phyloP scores from a whole-genome alignment of 139 green algal genomes.

The Micractinium sp. region DNA sequence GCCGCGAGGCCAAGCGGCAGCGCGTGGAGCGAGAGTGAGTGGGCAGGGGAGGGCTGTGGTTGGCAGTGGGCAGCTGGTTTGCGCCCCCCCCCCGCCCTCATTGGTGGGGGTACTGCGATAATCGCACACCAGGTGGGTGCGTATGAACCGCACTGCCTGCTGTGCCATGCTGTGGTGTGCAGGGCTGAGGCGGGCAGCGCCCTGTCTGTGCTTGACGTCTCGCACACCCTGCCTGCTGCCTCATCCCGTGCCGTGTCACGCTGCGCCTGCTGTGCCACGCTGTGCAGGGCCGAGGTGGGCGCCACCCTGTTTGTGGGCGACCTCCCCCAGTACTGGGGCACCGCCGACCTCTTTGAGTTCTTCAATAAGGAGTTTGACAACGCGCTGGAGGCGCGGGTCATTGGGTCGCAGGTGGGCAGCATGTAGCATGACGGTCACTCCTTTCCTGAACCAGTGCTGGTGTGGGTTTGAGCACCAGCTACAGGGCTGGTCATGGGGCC shows the following conservation, averaged over 20 bases:
- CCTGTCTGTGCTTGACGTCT: too few species aligned
- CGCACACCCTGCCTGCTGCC: not conserved
- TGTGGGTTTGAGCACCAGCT: too few species aligned
- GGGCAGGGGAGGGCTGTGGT: not conserved
- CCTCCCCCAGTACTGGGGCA: constrained; percentile 53
- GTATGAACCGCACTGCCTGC: too few species aligned
- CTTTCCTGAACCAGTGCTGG: too few species aligned
- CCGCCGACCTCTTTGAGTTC: constrained; percentile 39
- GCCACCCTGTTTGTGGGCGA: constrained; percentile 65
- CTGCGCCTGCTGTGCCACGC: not conserved
- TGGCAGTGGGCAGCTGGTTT: not conserved
- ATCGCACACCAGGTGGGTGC: too few species aligned
- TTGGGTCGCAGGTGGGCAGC: constrained; percentile 24
- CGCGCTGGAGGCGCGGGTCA: constrained; percentile 43
- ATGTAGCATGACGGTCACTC: not conserved
- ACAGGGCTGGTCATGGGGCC: too few species aligned
- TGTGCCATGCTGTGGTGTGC: not conserved
- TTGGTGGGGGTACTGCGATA: too few species aligned
- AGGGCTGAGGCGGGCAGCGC: too few species aligned
- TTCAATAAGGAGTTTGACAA: constrained; percentile 39
- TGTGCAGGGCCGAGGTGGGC: not conserved
- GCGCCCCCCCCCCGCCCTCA: too few species aligned
- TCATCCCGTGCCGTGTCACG: not conserved
- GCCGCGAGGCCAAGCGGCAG: constrained; percentile 14
- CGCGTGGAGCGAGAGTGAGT: not conserved